phyloP scores from a whole-genome alignment of 1,139 yeast species.

The Nematodospora anomalae region DNA sequence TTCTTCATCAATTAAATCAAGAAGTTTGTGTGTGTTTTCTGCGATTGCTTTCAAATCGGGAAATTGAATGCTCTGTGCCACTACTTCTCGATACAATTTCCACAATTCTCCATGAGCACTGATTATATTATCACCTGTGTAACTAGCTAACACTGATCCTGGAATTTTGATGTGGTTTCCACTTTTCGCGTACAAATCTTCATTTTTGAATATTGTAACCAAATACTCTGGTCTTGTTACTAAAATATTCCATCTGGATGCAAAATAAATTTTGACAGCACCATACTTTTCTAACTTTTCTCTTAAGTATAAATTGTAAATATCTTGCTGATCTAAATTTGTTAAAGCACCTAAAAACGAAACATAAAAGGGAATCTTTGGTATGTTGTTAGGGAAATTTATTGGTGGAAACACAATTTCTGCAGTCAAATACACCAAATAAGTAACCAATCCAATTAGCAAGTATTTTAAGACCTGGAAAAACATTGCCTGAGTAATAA shows the following conservation, averaged over 20 bases:
- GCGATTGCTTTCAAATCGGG: constrained; percentile 41
- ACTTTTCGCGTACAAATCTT: constrained; percentile 53
- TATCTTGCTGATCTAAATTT: constrained; percentile 48
- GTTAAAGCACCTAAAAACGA: constrained; percentile 50
- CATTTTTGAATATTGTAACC: constrained; percentile 49
- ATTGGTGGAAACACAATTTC: constrained; percentile 30
- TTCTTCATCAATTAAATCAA: constrained; percentile 15
- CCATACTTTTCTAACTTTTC: constrained; percentile 49
- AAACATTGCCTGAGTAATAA: background rate
- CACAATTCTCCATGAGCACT: constrained; percentile 60
- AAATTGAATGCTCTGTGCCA: constrained; percentile 53
- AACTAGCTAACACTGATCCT: constrained; percentile 52
- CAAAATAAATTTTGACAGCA: constrained; percentile 61
- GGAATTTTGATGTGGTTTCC: constrained; percentile 65
- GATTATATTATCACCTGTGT: constrained; percentile 64
- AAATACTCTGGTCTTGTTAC: constrained; percentile 52
- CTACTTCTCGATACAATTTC: constrained; percentile 47
- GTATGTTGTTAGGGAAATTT: constrained; percentile 44
- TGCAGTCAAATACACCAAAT: constrained; percentile 13
- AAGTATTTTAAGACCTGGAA: constrained; percentile 8
- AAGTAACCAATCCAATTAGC: constrained; percentile 5
- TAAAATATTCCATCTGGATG: constrained; percentile 61
- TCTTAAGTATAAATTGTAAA: constrained; percentile 42
- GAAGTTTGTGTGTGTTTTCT: constrained; percentile 32
- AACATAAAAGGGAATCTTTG: constrained; percentile 63